These are phyloP conservation scores for Rhizoclosmatium globosum DNA, from an alignment of 192 early-diverging fungal genomes.

Conservation along the genomic window DNA sequence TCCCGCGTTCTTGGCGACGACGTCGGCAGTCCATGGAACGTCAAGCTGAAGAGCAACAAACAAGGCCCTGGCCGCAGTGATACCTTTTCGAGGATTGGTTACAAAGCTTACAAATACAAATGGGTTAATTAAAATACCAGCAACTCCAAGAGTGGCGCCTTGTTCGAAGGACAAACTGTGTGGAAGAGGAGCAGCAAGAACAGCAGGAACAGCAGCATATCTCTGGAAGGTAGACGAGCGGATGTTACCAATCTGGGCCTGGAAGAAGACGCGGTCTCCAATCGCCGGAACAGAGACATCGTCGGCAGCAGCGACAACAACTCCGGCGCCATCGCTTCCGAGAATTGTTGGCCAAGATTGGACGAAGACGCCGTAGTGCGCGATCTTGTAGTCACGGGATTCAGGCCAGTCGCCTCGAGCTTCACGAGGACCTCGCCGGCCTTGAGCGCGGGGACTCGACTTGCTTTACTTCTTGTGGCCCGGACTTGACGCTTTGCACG, in stretches of 20 bases:
- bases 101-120: too few relatives aligned
- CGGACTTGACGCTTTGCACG: background rate
- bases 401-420: slow-evolving; percentile 26
- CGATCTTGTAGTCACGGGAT: slow-evolving; percentile 39
- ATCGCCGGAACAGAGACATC: slow-evolving; percentile 4
- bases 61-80: slow-evolving; percentile 11
- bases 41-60: slow-evolving; percentile 1
- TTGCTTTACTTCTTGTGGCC: background rate
- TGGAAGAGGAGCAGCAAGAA: background rate
- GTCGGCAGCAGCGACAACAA: background rate
- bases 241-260: slow-evolving; percentile 24
- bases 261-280: slow-evolving; percentile 29
- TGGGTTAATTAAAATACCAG: background rate
- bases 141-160: slow-evolving; percentile 18
- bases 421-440: slow-evolving; percentile 13
- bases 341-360: slow-evolving; percentile 20
- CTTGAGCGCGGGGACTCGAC: background rate
- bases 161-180: slow-evolving; percentile 31
- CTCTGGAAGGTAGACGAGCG: slow-evolving; percentile 18
- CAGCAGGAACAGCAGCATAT: background rate
- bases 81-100: background rate
- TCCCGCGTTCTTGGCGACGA: background rate
- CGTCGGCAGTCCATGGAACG: background rate
- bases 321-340: slow-evolving; percentile 25
- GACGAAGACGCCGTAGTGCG: slow-evolving; percentile 28